Base-by-base conservation (phyloP, 202 grass and related monocot genomes). In the Eragrostis tef region DNA sequence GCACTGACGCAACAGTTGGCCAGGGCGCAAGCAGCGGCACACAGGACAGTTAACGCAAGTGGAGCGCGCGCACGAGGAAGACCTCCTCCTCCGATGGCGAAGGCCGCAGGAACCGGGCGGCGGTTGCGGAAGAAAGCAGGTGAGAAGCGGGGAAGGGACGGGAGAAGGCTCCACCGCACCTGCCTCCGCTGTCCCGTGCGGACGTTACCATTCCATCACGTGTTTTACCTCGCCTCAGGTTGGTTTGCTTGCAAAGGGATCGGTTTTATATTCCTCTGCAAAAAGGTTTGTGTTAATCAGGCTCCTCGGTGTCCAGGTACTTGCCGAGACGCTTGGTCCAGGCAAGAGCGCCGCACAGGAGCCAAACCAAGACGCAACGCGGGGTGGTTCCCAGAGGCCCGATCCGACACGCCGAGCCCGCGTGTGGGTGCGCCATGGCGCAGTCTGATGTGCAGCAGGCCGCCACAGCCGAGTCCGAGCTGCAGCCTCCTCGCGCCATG, bases 141-240 rank as follows among this genome's bases (percentile, higher is more conserved):
- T 39, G 52, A 51, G 71, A 22, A 51, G 34, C 58, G 12, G 50
- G 16, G 6, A 22, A 71, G 36, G 9, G 10, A 25, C 56, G 8
- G 27, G 44, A 13, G 70, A 84, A 88, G 69, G 54, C 51, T 79
- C 80, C 39, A 43, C 44, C 25, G 25, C 24, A 17, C 59, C 49
- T 60, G 50, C 44, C 60, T 26, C 11, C 2, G 12, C 25, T 43
- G 73, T 60, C 67, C 52, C 62, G 69, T 84, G 81, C 61, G 14
- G 9, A 4, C 63, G 39, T 45, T 15, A 26, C 77, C 77, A 71
- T 77, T 89, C 58, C 73, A 48, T 86, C 87, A 89, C 87, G 87
- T 89, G 78, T 89, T 72, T 70, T 78, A 65, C 77, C 31, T 14
- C 5, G 14, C 46, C 19, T 85, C 78, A 27, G 3, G 47, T 19